phyloP scores from a whole-genome alignment of 805 yeast genomes.

The Kuraishia floccosa region DNA sequence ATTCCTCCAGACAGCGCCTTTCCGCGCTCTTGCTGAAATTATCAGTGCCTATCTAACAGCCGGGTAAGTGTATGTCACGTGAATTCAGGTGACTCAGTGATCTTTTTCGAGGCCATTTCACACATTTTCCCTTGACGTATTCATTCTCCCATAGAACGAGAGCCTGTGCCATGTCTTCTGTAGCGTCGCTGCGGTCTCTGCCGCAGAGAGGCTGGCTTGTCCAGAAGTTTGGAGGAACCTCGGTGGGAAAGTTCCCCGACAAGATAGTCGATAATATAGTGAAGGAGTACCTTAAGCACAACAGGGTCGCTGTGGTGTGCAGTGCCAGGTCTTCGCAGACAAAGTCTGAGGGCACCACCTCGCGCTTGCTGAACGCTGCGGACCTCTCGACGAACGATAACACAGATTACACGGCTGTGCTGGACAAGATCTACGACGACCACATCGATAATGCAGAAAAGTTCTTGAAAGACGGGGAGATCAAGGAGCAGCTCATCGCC shows the following conservation, averaged over 20 bases:
- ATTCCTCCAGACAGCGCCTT: too few relatives aligned
- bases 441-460: conserved; percentile 64
- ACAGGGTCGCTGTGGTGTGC: conserved; percentile 87
- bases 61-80: too few relatives aligned
- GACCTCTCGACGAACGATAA: conserved; percentile 56
- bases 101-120: too few relatives aligned
- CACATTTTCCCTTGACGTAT: too few relatives aligned
- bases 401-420: conserved; percentile 33
- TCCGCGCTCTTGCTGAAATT: too few relatives aligned
- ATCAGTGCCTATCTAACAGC: too few relatives aligned
- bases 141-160: too few relatives aligned
- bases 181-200: conserved; percentile 1
- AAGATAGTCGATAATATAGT: conserved; percentile 81
- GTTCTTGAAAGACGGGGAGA: conserved; percentile 29
- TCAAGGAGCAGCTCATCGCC: conserved; percentile 41
- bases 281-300: conserved; percentile 43
- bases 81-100: too few relatives aligned
- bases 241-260: conserved; percentile 89
- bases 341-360: conserved; percentile 92
- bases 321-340: conserved; percentile 89
- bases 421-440: conserved; percentile 64
- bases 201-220: conserved; percentile 50
- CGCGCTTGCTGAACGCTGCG: conserved; percentile 75
- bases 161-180: too few relatives aligned
- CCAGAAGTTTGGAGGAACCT: conserved; percentile 96